Evolutionary conservation across 129 eudicot genomes (phyloP).

Genomic region (Smallanthus sonchifolius): DNA sequence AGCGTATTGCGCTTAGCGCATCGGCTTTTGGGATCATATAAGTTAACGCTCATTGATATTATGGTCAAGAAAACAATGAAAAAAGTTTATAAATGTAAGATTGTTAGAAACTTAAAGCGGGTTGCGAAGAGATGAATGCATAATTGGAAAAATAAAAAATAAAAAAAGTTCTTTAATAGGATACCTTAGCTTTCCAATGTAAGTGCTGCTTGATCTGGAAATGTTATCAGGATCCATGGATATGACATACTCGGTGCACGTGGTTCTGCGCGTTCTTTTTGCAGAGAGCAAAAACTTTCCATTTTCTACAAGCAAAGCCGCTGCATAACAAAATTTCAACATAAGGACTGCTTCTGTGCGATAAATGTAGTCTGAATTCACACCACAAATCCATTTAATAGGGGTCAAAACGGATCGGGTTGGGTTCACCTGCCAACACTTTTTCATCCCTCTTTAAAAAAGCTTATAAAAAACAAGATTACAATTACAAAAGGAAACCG

Average conservation of each 20-base stretch:
- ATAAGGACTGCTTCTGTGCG: neutral
- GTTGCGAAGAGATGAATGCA: neutral
- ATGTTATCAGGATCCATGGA: conserved; percentile 81
- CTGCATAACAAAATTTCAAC: conserved; percentile 34
- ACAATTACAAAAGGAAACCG: neutral
- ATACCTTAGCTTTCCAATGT: conserved; percentile 82
- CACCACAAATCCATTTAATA: too few relatives aligned
- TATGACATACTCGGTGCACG: conserved; percentile 83
- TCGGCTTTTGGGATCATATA: too few relatives aligned
- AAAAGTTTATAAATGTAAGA: too few relatives aligned
- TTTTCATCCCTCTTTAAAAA: neutral
- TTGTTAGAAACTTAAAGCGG: neutral
- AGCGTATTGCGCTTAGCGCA: too few relatives aligned
- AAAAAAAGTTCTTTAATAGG: neutral
- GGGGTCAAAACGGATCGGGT: neutral
- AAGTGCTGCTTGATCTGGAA: conserved; percentile 83
- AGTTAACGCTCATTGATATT: neutral
- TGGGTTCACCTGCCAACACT: neutral
- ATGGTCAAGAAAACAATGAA: neutral
- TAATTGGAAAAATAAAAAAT: neutral
- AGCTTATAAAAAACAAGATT: neutral
- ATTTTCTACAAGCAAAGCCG: conserved; percentile 46
- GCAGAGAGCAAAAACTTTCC: conserved; percentile 52
- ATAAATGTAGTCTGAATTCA: neutral
- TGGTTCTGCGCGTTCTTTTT: conserved; percentile 67